These are phyloP conservation scores for Herpetomonas samuelpessoai DNA, from an alignment of 208 protist species.

Conservation along the genomic window DNA sequence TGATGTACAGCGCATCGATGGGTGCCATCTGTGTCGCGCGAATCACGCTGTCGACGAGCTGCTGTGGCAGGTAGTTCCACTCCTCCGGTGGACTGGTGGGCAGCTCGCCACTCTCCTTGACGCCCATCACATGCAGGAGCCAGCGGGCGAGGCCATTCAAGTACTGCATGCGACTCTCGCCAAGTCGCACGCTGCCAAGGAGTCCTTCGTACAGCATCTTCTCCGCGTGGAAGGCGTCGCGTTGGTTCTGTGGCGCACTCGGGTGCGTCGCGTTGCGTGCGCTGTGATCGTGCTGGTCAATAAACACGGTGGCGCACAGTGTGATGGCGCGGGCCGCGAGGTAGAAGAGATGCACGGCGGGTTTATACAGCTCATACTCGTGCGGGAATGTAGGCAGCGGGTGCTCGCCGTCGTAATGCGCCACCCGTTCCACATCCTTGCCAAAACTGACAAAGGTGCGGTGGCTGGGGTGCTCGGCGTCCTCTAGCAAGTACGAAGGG, in stretches of 20 bases:
- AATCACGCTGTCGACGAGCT: slow-evolving; percentile 79
- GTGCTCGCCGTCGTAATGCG: slow-evolving; percentile 50
- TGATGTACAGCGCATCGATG: slow-evolving; percentile 48
- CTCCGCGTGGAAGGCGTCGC: slow-evolving; percentile 40
- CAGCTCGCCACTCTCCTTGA: slow-evolving; percentile 37
- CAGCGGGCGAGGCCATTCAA: slow-evolving; percentile 73
- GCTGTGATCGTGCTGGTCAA: slow-evolving; percentile 62
- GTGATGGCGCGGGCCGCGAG: slow-evolving; percentile 55
- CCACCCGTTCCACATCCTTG: slow-evolving; percentile 73
- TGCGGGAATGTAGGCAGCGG: slow-evolving; percentile 44
- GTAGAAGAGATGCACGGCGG: slow-evolving; percentile 80
- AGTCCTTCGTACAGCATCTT: slow-evolving; percentile 63
- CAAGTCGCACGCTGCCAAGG: slow-evolving; percentile 38
- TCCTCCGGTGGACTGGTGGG: slow-evolving; percentile 38
- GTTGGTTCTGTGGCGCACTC: slow-evolving; percentile 39
- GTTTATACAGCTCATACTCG: slow-evolving; percentile 47
- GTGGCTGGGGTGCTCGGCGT: slow-evolving; percentile 18
- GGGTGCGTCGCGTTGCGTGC: slow-evolving; percentile 48
- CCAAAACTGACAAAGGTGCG: slow-evolving; percentile 47
- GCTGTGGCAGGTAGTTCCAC: slow-evolving; percentile 84
- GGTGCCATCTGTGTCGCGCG: slow-evolving; percentile 54
- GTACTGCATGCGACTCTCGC: slow-evolving; percentile 51
- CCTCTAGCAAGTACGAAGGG: slow-evolving; percentile 58
- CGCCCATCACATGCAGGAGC: slow-evolving; percentile 75
- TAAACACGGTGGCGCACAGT: slow-evolving; percentile 44